phyloP scores from a whole-genome alignment of 345 rosid species.

The Toxicodendron radicans region DNA sequence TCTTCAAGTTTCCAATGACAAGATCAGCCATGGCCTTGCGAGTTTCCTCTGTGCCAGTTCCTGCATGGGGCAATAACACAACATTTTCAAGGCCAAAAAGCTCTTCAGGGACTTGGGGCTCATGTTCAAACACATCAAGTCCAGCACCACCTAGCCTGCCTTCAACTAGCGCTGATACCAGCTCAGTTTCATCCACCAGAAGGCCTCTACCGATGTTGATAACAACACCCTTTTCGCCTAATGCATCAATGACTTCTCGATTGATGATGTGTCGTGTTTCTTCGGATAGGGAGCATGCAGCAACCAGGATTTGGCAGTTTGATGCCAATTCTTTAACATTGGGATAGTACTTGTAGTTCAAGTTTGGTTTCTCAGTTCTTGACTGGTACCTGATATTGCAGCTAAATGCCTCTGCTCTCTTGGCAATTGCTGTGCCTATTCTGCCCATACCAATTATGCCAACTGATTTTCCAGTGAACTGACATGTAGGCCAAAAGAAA shows the following conservation, averaged over 20 bases:
- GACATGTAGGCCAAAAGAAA: slow-evolving; percentile 19
- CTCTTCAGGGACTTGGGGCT: slow-evolving; percentile 60
- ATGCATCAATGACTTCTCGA: slow-evolving; percentile 55
- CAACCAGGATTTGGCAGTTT: slow-evolving; percentile 55
- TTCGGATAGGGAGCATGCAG: slow-evolving; percentile 53
- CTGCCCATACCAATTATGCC: slow-evolving; percentile 74
- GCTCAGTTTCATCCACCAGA: slow-evolving; percentile 62
- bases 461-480: slow-evolving; percentile 66
- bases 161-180: slow-evolving; percentile 56
- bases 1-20: slow-evolving; percentile 50
- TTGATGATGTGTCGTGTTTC: slow-evolving; percentile 55
- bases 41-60: slow-evolving; percentile 53
- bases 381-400: slow-evolving; percentile 64
- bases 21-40: slow-evolving; percentile 58
- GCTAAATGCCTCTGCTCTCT: slow-evolving; percentile 71
- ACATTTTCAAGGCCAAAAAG: slow-evolving; percentile 61
- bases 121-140: slow-evolving; percentile 58
- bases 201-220: slow-evolving; percentile 63
- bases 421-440: slow-evolving; percentile 66
- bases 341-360: slow-evolving; percentile 52
- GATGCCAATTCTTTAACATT: slow-evolving; percentile 50
- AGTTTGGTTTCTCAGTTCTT: slow-evolving; percentile 46
- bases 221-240: slow-evolving; percentile 67
- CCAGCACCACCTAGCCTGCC: slow-evolving; percentile 68
- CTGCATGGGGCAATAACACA: slow-evolving; percentile 58